Conservation (phyloP, 257 asterid genomes). For the Solanum pennellii region DNA sequence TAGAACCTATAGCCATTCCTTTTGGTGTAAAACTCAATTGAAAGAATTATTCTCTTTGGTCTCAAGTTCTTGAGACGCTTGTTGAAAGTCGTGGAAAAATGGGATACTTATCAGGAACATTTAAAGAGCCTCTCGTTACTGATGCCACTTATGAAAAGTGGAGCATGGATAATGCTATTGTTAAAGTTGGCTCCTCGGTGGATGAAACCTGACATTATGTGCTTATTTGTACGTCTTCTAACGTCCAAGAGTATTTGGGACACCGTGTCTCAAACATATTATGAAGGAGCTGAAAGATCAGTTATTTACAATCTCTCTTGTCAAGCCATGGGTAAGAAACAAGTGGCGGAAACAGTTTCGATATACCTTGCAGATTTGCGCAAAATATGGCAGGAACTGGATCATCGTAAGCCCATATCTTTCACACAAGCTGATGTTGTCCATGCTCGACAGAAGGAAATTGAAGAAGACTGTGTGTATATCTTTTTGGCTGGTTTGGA, state of each 20-base stretch:
- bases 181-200: background rate
- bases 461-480: background rate
- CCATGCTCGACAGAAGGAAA: background rate
- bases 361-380: too few species aligned
- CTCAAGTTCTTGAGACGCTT: background rate
- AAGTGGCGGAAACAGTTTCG: background rate
- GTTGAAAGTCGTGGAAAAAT: background rate
- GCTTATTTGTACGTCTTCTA: background rate
- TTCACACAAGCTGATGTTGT: background rate
- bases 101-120: background rate
- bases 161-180: too few species aligned
- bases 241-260: background rate
- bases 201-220: too few species aligned
- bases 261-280: too few species aligned
- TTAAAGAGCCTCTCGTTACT: background rate
- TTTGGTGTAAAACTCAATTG: background rate
- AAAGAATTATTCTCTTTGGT: background rate
- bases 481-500: background rate
- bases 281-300: too few species aligned
- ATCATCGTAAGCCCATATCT: background rate
- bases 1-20: background rate
- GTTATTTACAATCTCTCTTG: too few species aligned
- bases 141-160: background rate
- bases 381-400: background rate
- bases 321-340: background rate